phyloP scores from a whole-genome alignment of 257 asterid species.

The Jacaranda mimosifolia region DNA sequence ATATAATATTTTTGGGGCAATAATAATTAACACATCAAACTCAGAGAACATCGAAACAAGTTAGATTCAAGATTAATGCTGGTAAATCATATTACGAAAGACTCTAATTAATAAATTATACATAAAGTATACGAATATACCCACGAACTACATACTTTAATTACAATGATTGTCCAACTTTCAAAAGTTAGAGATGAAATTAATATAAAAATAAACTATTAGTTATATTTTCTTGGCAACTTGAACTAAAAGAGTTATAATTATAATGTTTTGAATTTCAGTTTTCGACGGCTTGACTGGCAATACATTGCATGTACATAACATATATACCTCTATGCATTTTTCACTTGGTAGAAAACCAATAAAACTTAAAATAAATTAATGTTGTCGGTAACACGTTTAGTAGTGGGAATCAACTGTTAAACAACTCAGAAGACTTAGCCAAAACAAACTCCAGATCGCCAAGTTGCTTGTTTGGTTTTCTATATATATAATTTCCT shows the following conservation, averaged over 20 bases:
- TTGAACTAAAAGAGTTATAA: not conserved
- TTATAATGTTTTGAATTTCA: not conserved
- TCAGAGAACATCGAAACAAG: no score
- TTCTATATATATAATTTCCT: not conserved
- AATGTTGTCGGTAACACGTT: constrained; percentile 26
- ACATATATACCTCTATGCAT: no score
- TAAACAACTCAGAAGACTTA: constrained; percentile 21
- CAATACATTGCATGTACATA: no score
- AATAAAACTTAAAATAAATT: not conserved
- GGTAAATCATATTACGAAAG: no score
- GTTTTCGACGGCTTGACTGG: not conserved
- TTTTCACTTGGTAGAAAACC: not conserved
- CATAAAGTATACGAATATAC: no score
- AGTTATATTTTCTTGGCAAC: not conserved
- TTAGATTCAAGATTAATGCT: no score
- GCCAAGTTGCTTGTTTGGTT: not conserved
- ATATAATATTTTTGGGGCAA: not conserved
- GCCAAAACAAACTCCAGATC: not conserved
- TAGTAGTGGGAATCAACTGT: constrained; percentile 29
- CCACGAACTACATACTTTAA: no score
- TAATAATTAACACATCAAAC: no score
- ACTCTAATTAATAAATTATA: no score
- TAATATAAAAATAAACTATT: no score
- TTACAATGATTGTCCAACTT: not conserved
- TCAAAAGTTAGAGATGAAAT: not conserved